Percentiles rank a stretch among this genome's conserved stretches.
Evolutionary conservation across 129 eudicot genomes (phyloP).

Genomic region (Saposhnikovia divaricata): DNA sequence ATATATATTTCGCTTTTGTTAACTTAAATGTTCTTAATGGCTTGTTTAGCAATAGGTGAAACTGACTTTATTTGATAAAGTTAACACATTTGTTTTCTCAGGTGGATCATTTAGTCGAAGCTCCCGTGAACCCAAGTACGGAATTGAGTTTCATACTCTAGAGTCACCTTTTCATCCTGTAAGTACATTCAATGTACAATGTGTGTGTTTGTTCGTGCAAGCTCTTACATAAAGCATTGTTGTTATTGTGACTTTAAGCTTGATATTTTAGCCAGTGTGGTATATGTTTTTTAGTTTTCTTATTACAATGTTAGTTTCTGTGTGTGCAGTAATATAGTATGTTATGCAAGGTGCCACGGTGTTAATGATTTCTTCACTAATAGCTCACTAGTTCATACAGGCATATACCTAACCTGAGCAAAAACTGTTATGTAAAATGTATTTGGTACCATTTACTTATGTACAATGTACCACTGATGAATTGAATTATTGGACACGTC

Average conservation of each 20-base stretch:
- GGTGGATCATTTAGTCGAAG: slow-evolving; percentile 64
- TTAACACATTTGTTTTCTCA: slow-evolving; percentile 4
- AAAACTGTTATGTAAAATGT: neutral
- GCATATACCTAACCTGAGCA: neutral
- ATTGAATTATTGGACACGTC: neutral
- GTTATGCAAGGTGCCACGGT: neutral
- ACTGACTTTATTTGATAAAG: neutral
- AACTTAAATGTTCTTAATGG: too few species aligned
- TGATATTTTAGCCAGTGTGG: neutral
- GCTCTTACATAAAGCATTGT: neutral
- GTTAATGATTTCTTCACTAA: neutral
- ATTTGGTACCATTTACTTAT: neutral
- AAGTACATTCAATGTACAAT: slow-evolving; percentile 12
- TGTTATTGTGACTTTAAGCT: neutral
- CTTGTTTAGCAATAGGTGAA: neutral
- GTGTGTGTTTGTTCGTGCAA: neutral
- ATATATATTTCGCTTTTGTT: neutral
- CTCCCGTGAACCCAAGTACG: slow-evolving; percentile 82
- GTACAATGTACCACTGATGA: neutral
- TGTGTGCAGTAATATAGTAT: neutral
- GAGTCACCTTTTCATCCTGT: slow-evolving; percentile 80
- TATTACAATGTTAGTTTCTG: too few species aligned
- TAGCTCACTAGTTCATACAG: neutral
- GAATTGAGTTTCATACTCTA: slow-evolving; percentile 75
- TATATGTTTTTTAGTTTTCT: neutral